These are phyloP conservation scores for Teratosphaeria pseudoeucalypti DNA, from an alignment of 2,329 filamentous ascomycete genomes.

Conservation along the genomic window DNA sequence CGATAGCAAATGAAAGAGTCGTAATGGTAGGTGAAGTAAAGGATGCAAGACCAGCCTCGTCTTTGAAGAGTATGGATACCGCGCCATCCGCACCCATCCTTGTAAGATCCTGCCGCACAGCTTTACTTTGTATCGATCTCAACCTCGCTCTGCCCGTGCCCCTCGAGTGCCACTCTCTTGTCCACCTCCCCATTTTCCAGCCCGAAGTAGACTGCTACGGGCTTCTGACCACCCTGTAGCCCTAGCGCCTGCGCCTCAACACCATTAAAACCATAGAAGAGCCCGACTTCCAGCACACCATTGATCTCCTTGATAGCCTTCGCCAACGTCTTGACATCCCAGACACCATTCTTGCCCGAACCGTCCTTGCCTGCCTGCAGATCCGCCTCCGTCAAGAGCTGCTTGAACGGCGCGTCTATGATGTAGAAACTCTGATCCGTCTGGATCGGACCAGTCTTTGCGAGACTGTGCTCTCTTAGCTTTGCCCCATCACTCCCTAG, in stretches of 20 bases:
- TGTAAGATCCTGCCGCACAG: background rate
- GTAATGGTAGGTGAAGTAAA: too few species aligned
- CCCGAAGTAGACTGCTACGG: slow-evolving; percentile 89
- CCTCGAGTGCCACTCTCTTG: background rate
- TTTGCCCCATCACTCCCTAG: slow-evolving; percentile 64
- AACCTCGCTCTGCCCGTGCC: background rate
- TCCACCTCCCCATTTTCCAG: slow-evolving; percentile 52
- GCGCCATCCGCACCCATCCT: background rate
- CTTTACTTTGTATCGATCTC: background rate
- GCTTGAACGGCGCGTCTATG: slow-evolving; percentile 77
- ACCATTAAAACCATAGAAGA: slow-evolving; percentile 79
- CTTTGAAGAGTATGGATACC: too few species aligned
- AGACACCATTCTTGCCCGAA: slow-evolving; percentile 49
- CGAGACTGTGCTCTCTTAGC: slow-evolving; percentile 61
- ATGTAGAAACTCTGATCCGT: slow-evolving; percentile 85
- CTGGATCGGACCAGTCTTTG: slow-evolving; percentile 72
- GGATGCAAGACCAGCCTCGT: too few species aligned
- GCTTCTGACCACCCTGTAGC: slow-evolving; percentile 69
- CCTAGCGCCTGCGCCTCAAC: slow-evolving; percentile 50
- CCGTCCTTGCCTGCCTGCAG: slow-evolving; percentile 27
- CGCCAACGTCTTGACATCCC: slow-evolving; percentile 70
- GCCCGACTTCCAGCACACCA: slow-evolving; percentile 82
- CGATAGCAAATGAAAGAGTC: too few species aligned
- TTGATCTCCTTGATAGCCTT: slow-evolving; percentile 67
- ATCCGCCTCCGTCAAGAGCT: slow-evolving; percentile 56